These are phyloP conservation scores for Luffa acutangula DNA, from an alignment of 306 rosid genomes.

Conservation along the genomic window DNA sequence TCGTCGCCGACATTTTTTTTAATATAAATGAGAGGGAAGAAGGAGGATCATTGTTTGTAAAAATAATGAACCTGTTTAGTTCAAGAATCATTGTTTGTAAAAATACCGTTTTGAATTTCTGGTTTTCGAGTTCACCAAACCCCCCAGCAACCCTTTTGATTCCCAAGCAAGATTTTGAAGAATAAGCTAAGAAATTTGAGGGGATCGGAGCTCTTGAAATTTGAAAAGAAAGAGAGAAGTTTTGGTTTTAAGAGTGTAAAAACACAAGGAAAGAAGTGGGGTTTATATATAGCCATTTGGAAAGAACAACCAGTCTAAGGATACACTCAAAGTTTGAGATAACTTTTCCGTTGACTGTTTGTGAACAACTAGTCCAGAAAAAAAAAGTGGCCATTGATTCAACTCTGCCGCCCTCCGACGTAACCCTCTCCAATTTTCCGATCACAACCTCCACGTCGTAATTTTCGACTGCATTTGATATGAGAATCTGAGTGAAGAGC, in stretches of 20 bases:
- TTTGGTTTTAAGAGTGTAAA: conserved; percentile 19
- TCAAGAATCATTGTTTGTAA: conserved; percentile 58
- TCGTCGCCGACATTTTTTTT: too few species aligned
- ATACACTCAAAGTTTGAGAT: conserved; percentile 65
- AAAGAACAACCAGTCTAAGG: conserved; percentile 41
- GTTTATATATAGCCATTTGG: conserved; percentile 26
- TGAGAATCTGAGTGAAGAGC: conserved; percentile 45
- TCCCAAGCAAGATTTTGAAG: too few species aligned
- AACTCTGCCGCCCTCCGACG: conserved; percentile 29
- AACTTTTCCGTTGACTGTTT: conserved; percentile 31
- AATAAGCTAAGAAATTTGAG: too few species aligned
- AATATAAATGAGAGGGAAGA: too few species aligned
- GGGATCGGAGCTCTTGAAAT: not conserved
- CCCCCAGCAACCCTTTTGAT: too few species aligned
- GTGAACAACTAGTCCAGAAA: too few species aligned
- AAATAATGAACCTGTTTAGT: conserved; percentile 18
- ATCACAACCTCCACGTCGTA: conserved; percentile 52
- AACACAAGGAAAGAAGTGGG: conserved; percentile 2
- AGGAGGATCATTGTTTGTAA: too few species aligned
- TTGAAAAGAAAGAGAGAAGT: not conserved
- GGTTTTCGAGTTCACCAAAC: not conserved
- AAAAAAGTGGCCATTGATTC: conserved; percentile 18
- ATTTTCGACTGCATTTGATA: conserved; percentile 47
- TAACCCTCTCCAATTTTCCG: conserved; percentile 56
- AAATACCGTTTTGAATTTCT: conserved; percentile 11